Base-by-base conservation (phyloP, 1,284 basidiomycete species). In the Sutorius eximius region DNA sequence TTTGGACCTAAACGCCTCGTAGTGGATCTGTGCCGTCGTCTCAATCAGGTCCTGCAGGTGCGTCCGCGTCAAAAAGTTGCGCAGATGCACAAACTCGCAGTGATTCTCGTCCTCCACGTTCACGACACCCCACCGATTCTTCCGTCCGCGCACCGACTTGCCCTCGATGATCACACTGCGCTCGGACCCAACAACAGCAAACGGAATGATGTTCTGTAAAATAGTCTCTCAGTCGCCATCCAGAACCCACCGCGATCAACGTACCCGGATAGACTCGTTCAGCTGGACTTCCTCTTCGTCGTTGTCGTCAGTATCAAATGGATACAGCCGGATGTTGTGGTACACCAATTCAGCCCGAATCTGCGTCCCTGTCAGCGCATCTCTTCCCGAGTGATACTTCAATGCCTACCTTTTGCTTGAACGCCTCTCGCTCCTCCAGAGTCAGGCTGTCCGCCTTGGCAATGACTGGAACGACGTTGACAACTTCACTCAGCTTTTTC, bases 1-100 rank as follows among this genome's bases (percentile, higher is more conserved):
- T 80, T 98, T 98, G 66, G 92, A 95, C 62, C 96, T 87, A 91
- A 99, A 99, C 9, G 95, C 95, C 81, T 99, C 97, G 76, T 99
- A 99, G 77, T 99, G 97, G 72, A 97, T 97, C 75, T 96, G 92
- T 9, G 95, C 93, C 3, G 96, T 99, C 52, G 96, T 98, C 81
- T 99, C 96, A 72, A 99, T 98, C 66, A 99, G 77, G 72, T 99
- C 97, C 75, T 99, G 97, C 67, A 99, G 77, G 76, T 99, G 96
- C 32, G 96, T 96, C 74, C 95, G 82, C 3, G 92, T 95, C 61
- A 98, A 81, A 82, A 98, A 98, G 83, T 99, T 96, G 66, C 96
- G 85, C 60, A 99, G 81, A 75, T 98, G 93, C 67, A 95, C 84
- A 75, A 99, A 99, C 77, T 99, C 96, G 86, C 96, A 99, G 78